These are phyloP conservation scores for Umbelopsis ramanniana DNA, from an alignment of 192 early-diverging fungal species.

Conservation along the genomic window DNA sequence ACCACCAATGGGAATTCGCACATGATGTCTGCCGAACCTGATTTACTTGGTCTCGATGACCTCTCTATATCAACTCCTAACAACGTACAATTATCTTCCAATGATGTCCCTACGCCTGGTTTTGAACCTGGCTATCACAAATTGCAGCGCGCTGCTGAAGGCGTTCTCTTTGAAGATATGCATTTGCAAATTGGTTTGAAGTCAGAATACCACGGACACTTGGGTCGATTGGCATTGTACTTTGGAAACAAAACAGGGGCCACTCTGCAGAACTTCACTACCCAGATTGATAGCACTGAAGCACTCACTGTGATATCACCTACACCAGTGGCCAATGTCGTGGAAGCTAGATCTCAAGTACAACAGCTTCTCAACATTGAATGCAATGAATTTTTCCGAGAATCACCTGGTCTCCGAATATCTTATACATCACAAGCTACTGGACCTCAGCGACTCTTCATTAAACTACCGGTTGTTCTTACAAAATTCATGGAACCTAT, in stretches of 20 bases:
- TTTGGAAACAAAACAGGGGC: constrained; percentile 85
- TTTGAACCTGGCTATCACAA: constrained; percentile 60
- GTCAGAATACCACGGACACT: constrained; percentile 88
- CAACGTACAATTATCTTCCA: background rate
- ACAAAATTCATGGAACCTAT: constrained; percentile 91
- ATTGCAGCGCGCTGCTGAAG: constrained; percentile 75
- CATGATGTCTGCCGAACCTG: constrained; percentile 24
- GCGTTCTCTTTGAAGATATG: constrained; percentile 90
- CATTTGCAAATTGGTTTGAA: constrained; percentile 91
- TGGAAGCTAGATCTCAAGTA: constrained; percentile 72
- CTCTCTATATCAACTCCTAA: constrained; percentile 15
- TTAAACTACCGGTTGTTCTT: constrained; percentile 80
- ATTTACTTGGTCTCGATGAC: constrained; percentile 41
- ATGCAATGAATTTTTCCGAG: constrained; percentile 63
- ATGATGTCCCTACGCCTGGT: constrained; percentile 44
- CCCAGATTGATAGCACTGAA: constrained; percentile 56
- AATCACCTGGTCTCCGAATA: constrained; percentile 70
- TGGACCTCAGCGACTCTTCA: constrained; percentile 47
- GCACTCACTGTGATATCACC: constrained; percentile 55
- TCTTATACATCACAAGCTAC: constrained; percentile 65
- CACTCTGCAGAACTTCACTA: constrained; percentile 65
- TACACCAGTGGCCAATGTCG: constrained; percentile 57
- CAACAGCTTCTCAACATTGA: constrained; percentile 85
- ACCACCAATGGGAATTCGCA: constrained; percentile 1
- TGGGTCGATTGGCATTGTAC: constrained; percentile 91